phyloP scores from a whole-genome alignment of 495 filamentous ascomycete species.

The Melanomma pulvis-pyrius region DNA sequence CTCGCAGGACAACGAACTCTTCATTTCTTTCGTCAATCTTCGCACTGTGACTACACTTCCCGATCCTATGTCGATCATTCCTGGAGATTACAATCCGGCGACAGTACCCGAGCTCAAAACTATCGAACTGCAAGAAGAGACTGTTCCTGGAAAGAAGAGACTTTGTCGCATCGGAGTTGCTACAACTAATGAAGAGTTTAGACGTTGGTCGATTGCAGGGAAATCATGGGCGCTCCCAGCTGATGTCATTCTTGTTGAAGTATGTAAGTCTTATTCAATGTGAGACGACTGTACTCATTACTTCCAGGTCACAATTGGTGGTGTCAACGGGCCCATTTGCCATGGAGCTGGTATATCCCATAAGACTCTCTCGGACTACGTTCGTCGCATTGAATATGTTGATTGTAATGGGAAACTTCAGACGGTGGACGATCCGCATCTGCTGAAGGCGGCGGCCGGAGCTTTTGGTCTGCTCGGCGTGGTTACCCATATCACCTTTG shows the following conservation, averaged over 20 bases:
- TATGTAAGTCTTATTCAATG: constrained; percentile 15
- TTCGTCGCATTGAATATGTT: constrained; percentile 55
- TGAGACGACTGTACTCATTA: background rate
- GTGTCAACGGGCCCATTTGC: constrained; percentile 57
- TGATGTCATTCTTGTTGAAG: constrained; percentile 58
- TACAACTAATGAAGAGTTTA: constrained; percentile 55
- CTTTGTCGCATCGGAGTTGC: constrained; percentile 52
- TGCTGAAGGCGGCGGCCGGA: constrained; percentile 53
- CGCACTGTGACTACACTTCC: constrained; percentile 47
- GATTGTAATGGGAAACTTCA: constrained; percentile 54
- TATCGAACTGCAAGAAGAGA: constrained; percentile 48
- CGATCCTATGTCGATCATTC: constrained; percentile 45
- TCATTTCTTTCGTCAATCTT: constrained; percentile 55
- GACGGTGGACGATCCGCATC: constrained; percentile 47
- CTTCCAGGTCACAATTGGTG: constrained; percentile 49
- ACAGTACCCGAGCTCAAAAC: constrained; percentile 41
- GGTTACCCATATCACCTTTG: constrained; percentile 58
- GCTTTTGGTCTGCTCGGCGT: constrained; percentile 58
- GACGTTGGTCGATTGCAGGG: constrained; percentile 52
- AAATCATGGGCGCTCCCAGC: constrained; percentile 51
- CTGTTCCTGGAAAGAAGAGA: constrained; percentile 35
- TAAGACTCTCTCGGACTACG: constrained; percentile 54
- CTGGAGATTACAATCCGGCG: constrained; percentile 37
- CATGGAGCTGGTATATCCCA: constrained; percentile 54
- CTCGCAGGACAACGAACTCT: constrained; percentile 51